phyloP scores from a whole-genome alignment of 2,329 filamentous ascomycete species.

The Paracorniculantispora psalliotae region DNA sequence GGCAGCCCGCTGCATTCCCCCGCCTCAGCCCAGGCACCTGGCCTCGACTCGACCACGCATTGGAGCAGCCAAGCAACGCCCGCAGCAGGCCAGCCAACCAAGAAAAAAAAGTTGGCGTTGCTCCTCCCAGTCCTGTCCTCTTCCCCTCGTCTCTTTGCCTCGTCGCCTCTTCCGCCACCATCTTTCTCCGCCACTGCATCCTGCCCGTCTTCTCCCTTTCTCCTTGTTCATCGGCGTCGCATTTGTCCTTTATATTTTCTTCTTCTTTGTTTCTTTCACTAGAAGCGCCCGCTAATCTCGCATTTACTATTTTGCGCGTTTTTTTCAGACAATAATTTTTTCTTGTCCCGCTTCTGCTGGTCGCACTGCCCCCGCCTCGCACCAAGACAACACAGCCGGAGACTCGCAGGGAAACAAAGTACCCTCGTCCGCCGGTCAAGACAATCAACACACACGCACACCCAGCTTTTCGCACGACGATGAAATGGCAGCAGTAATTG shows the following conservation, averaged over 20 bases:
- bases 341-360: neutral
- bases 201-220: neutral
- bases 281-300: constrained; percentile 5
- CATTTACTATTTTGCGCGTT: neutral
- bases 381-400: constrained; percentile 3
- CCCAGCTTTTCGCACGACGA: constrained; percentile 22
- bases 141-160: neutral
- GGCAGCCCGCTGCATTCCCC: too few species aligned
- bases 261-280: neutral
- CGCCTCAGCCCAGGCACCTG: too few species aligned
- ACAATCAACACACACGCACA: constrained; percentile 2
- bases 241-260: neutral
- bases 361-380: neutral
- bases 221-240: constrained; percentile 5
- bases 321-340: neutral
- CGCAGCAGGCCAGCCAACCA: too few species aligned
- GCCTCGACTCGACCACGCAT: too few species aligned
- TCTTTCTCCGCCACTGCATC: constrained; percentile 9
- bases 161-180: neutral
- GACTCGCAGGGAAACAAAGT: constrained; percentile 14
- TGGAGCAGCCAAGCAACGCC: too few species aligned
- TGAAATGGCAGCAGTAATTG: constrained; percentile 61
- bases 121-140: too few species aligned
- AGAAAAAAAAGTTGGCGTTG: too few species aligned
- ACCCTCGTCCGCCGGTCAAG: neutral